Base-by-base conservation (phyloP, 768 basidiomycete genomes). In the Leccinum disarticulatum region DNA sequence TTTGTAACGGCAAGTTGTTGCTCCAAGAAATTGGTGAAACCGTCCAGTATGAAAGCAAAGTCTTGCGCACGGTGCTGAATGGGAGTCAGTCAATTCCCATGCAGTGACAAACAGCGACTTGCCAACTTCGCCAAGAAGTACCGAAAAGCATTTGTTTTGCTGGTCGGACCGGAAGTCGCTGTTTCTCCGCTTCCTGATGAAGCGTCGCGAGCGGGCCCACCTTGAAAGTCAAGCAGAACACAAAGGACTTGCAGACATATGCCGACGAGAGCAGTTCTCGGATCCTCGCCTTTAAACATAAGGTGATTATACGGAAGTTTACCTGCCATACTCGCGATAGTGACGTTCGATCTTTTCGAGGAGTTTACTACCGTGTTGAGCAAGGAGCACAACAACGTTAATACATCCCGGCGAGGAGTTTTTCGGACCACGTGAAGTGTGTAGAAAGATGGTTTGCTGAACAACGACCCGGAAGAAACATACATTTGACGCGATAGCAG, bases 401-500 rank as follows among this genome's bases (percentile, higher is more conserved):
- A 80, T n/a, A 95, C 87, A 66, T 95, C 84, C 47, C 90, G 84
- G 57, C 93, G 82, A 60, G 88, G 80, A 55, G 86, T 83, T 72
- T 86, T 80, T 73, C 93, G 90, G 10, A 90, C 87, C 51, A 93
- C 79, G 69, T 93, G 84, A 8, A 90, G 81, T 17, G 91, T 85
- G 68, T 91, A 94, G 48, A 84, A 80, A 3, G 91, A 90, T 0
- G 90, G 89, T 55, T 83, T 86, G 17, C 84, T 81, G 73, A 89
- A 84, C 22, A 97, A 74, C 6, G 83, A 80, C 17, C 82, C 79
- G 5, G 91, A 83, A 7, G 93, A 80, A 25, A 87, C 79, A 73
- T 96, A 96, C 59, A 98, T 94, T 65, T 96, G 92, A 25, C 90
- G 86, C 7, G 97, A 97, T 22, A 98, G 81, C 3, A 98, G 78